These are phyloP conservation scores for Dioscorea cayenensis DNA, from an alignment of 116 monocot genomes.

Conservation along the genomic window DNA sequence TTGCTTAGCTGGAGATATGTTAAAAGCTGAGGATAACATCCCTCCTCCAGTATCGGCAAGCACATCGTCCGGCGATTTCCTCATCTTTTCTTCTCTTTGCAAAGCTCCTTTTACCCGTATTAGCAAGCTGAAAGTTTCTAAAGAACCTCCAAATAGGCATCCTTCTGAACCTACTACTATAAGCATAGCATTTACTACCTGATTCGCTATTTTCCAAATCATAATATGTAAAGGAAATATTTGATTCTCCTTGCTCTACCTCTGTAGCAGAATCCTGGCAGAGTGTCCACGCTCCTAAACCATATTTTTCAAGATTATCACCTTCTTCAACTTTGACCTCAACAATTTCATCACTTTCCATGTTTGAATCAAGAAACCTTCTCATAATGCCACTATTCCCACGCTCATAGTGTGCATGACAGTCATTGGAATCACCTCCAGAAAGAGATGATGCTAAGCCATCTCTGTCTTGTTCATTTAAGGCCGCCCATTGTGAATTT, in stretches of 20 bases:
- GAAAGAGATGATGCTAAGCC: constrained; percentile 59
- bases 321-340: constrained; percentile 36
- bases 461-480: constrained; percentile 42
- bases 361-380: constrained; percentile 29
- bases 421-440: constrained; percentile 18
- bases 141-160: constrained; percentile 23
- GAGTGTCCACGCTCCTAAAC: neutral
- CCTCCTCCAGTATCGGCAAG: constrained; percentile 3
- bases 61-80: constrained; percentile 29
- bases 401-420: constrained; percentile 20
- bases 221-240: neutral
- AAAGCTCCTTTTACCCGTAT: constrained; percentile 24
- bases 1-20: constrained; percentile 21
- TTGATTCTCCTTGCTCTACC: neutral
- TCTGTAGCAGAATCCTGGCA: neutral
- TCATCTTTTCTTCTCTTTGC: constrained; percentile 72
- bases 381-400: constrained; percentile 20
- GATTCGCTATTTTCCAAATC: constrained; percentile 36
- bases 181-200: constrained; percentile 14
- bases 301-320: constrained; percentile 6
- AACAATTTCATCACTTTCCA: constrained; percentile 37
- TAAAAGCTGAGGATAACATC: constrained; percentile 9
- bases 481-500: constrained; percentile 17
- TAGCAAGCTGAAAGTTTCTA: constrained; percentile 33
- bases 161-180: constrained; percentile 17